Evolutionary conservation across 2,329 filamentous ascomycete genomes (phyloP), one percentile per base, ranked within the genome.

Genomic region (Pseudogymnoascus sp.): DNA sequence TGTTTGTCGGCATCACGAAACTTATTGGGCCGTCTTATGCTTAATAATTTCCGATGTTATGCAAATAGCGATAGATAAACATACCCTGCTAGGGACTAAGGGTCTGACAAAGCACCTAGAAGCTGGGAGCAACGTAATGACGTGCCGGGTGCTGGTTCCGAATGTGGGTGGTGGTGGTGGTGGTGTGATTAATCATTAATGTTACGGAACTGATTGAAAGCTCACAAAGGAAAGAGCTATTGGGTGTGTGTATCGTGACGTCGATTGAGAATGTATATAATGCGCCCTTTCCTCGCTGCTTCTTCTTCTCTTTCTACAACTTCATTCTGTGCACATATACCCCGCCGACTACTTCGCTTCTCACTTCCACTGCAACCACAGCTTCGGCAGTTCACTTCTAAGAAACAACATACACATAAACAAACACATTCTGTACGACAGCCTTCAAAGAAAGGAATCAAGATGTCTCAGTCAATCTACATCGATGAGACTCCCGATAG

Each of bases 401-500:
- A 19, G 26, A 56, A 31, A 31, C 1, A 2, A 53, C 6, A 26
- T 56, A 33, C n/a, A 56, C 46, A 13, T 19, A 56, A 56, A 56
- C 46, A 56, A 56, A 19, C 46, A 33, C 46, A 56, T 56, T 2
- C 26, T 56, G 6, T n/a, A n/a, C 26, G n/a, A 19, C n/a, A 9
- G n/a, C n/a, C 26, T 56, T 33, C 46, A 56, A 19, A 2, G 3
- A 56, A 56, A 19, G 46, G 46, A 56, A 56, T 19, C 9, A 53
- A 53, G 1, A 78, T 77, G 75, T 70, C 76, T n/a, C 68, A 73
- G 64, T 65, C 72, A 61, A 71, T 80, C 64, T 80, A 79, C 70
- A 75, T 74, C 62, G 70, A 76, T 60, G 78, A 78, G 38, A 80
- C 78, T 1, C 78, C 78, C 9, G 72, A 72, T 10, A 76, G 77